Percentiles rank a stretch among this genome's conserved stretches.
Conservation (phyloP, 2,329 filamentous ascomycete genomes). For the Talaromyces pinophilus region DNA sequence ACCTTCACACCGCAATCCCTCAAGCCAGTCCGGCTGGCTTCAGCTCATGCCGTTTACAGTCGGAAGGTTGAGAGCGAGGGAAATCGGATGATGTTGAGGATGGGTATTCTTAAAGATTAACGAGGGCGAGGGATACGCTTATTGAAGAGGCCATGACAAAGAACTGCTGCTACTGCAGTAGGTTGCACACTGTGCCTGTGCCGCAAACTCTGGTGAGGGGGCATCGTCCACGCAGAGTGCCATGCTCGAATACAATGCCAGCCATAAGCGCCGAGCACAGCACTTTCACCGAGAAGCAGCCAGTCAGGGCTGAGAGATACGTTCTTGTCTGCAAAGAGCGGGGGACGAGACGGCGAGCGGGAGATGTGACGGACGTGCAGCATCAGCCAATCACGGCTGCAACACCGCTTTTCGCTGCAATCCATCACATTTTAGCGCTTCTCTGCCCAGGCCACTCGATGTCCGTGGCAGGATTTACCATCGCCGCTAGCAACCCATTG, state of each 20-base stretch:
- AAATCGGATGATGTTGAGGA: constrained; percentile 24
- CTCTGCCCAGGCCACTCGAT: constrained; percentile 5
- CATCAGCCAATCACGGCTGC: constrained; percentile 23
- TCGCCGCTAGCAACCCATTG: constrained; percentile 10
- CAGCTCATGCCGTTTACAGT: constrained; percentile 31
- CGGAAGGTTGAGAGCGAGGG: constrained; percentile 23
- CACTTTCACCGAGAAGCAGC: constrained; percentile 33
- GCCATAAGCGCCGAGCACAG: constrained; percentile 31
- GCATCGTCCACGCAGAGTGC: not conserved
- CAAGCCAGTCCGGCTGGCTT: constrained; percentile 43
- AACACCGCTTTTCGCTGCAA: constrained; percentile 21
- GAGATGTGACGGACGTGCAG: constrained; percentile 24
- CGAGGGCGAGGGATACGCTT: constrained; percentile 27
- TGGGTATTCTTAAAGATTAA: constrained; percentile 23
- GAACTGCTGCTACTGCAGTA: constrained; percentile 9
- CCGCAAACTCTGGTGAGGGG: constrained; percentile 18
- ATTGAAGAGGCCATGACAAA: constrained; percentile 4
- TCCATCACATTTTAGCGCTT: constrained; percentile 24
- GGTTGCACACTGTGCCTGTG: not conserved
- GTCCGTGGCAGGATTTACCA: not conserved
- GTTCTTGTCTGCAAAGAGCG: constrained; percentile 4
- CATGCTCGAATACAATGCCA: constrained; percentile 25
- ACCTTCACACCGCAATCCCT: constrained; percentile 12
- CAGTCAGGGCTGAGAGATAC: constrained; percentile 26
- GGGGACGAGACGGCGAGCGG: constrained; percentile 8